Percentiles rank a stretch among this genome's conserved stretches.
Evolutionary conservation across 192 early-diverging fungal species (phyloP).

Genomic region (Coemansia sp.): DNA sequence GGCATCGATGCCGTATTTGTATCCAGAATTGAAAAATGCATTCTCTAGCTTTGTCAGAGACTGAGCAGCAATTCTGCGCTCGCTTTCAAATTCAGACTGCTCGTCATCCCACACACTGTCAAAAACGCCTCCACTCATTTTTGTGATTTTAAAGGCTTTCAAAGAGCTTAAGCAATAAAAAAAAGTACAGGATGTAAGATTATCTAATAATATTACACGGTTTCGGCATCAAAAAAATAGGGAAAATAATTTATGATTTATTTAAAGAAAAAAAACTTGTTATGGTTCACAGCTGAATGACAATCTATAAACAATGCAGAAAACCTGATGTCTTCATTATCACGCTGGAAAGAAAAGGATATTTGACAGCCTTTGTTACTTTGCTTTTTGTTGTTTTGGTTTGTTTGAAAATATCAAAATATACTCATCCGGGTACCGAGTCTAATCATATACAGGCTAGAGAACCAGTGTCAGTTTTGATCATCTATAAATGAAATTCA

Average conservation of each 20-base stretch:
- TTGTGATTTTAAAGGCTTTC: neutral
- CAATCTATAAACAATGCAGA: neutral
- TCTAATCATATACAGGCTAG: too few species aligned
- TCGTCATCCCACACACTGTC: conserved; percentile 32
- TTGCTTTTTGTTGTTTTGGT: too few species aligned
- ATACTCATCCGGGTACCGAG: too few species aligned
- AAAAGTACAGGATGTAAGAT: too few species aligned
- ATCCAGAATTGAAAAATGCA: conserved; percentile 29
- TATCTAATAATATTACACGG: neutral
- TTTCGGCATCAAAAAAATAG: neutral
- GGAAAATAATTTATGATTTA: neutral
- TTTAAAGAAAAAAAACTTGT: neutral
- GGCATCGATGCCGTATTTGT: conserved; percentile 43
- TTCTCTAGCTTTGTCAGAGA: conserved; percentile 26
- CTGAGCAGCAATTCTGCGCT: conserved; percentile 23
- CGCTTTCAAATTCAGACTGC: conserved; percentile 15
- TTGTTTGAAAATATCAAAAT: too few species aligned
- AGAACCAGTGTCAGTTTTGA: too few species aligned
- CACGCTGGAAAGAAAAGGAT: neutral
- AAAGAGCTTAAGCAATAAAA: neutral
- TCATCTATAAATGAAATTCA: too few species aligned
- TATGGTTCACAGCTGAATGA: neutral
- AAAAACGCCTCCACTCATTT: conserved; percentile 3
- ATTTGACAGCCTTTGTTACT: too few species aligned
- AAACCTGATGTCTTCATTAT: too few species aligned